Percentiles rank a stretch among this genome's conserved stretches.
phyloP scores from a whole-genome alignment of 1,139 yeast genomes.

The Nakaseomyces uthaithaninus region DNA sequence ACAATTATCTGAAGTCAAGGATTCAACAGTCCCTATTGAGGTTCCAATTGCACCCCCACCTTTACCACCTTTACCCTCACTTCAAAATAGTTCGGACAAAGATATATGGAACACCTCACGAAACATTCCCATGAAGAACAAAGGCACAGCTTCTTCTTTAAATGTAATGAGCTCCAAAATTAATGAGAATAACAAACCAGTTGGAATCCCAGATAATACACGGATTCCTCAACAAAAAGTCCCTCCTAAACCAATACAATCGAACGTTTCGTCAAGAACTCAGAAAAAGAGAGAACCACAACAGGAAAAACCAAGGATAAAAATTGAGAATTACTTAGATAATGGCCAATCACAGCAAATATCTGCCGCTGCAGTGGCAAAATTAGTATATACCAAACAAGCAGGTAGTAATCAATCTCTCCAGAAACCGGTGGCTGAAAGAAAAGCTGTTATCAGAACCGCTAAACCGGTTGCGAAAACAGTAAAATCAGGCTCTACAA shows the following conservation, averaged over 20 bases:
- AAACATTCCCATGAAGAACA: not conserved
- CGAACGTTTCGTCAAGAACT: not conserved
- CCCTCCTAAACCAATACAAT: not conserved
- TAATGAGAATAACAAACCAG: not conserved
- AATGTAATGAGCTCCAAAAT: not conserved
- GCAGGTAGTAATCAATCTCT: not conserved
- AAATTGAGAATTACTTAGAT: not conserved
- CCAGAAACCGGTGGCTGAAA: not conserved
- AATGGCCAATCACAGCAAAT: constrained; percentile 11
- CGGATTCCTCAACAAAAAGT: not conserved
- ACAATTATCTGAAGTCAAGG: not conserved
- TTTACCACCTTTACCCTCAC: constrained; percentile 5
- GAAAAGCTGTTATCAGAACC: not conserved
- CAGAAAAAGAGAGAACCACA: not conserved
- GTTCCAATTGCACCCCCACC: constrained; percentile 2
- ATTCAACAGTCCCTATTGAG: not conserved
- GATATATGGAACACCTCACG: not conserved
- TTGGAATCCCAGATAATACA: not conserved
- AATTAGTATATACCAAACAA: constrained; percentile 9
- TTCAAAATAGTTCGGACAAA: not conserved
- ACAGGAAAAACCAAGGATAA: constrained; percentile 1
- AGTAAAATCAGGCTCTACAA: constrained; percentile 1
- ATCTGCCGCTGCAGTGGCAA: constrained; percentile 12
- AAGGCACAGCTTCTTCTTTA: not conserved
- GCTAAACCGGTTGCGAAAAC: not conserved